Base-by-base conservation (phyloP, 2,329 filamentous ascomycete genomes). In the Xylaria sp. region DNA sequence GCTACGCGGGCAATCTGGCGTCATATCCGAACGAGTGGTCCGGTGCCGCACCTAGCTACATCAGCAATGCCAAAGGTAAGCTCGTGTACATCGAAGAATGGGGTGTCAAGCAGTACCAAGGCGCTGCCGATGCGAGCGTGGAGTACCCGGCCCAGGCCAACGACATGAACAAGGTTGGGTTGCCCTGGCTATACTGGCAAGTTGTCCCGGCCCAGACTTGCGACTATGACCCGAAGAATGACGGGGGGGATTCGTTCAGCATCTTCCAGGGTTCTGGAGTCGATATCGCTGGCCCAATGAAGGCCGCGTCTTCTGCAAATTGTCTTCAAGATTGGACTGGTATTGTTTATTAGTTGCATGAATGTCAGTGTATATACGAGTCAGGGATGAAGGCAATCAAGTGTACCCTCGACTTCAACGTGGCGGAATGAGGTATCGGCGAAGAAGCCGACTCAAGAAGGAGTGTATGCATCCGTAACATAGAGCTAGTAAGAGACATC, bases 41-140 rank as follows among this genome's bases (percentile, higher is more conserved):
- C 21, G 45, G 40, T 46, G 56, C 57, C 23, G 68, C 71, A n/a
- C 49, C 64, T 51, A 15, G 50, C n/a, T 76, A 72, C 68, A 55
- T 73, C 23, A 23, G 28, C 8, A 43, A 69, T 66, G 63, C 70
- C 15, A 62, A 67, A 31, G 68, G 68, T 35, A 76, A 76, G 65
- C 67, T 72, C 23, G 70, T 76, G 21, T 74, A 70, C 59, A 58
- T 75, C 12, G 73, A 75, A 60, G 73, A 74, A 50, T 75, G 74
- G 71, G 71, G 71, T 23, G 79, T 83, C 77, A 40, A 17, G 2
- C 59, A 61, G 19, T 82, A 84, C 63, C 81, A 80, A 0, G 78
- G 78, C 1, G 76, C 80, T 37, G 78, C 77, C 51, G 77, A 82
- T 63, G 57, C 60, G 3, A 45, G 46, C 51, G 60, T 61, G 7